Percentiles rank a stretch among this genome's conserved stretches.
Evolutionary conservation across 2,329 filamentous ascomycete species (phyloP).

Genomic region (Penicillium paneum): DNA sequence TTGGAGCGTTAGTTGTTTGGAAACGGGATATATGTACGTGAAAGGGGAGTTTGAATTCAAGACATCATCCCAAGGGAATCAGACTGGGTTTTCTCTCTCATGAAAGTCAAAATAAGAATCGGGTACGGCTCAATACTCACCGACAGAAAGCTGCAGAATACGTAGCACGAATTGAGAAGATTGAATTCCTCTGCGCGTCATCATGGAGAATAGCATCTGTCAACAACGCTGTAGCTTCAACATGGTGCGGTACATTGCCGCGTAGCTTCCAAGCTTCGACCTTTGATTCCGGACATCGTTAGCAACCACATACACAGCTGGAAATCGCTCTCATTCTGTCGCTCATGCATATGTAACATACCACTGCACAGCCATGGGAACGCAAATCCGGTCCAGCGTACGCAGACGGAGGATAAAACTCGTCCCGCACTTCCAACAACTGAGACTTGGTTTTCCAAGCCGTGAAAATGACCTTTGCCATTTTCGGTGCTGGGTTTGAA

Average conservation of each 20-base stretch:
- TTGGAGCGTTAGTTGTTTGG: not conserved
- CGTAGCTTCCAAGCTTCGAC: conserved; percentile 46
- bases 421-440: conserved; percentile 36
- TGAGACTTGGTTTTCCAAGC: conserved; percentile 42
- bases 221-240: conserved; percentile 47
- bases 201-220: conserved; percentile 48
- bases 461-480: conserved; percentile 43
- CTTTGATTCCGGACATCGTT: conserved; percentile 21
- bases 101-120: not conserved
- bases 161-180: conserved; percentile 45
- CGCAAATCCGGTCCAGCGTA: conserved; percentile 39
- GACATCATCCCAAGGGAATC: not conserved
- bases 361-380: conserved; percentile 38
- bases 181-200: conserved; percentile 39
- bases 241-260: conserved; percentile 44
- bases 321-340: not conserved
- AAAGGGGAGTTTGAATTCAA: not conserved
- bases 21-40: conserved; percentile 1
- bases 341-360: conserved; percentile 23
- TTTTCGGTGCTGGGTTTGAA: conserved; percentile 13
- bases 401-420: conserved; percentile 39
- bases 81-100: not conserved
- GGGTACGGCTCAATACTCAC: conserved; percentile 25
- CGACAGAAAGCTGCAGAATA: conserved; percentile 48
- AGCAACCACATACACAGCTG: not conserved